These are phyloP conservation scores for Pythium periplocum DNA, from an alignment of 352 stramenopile species.

Conservation along the genomic window DNA sequence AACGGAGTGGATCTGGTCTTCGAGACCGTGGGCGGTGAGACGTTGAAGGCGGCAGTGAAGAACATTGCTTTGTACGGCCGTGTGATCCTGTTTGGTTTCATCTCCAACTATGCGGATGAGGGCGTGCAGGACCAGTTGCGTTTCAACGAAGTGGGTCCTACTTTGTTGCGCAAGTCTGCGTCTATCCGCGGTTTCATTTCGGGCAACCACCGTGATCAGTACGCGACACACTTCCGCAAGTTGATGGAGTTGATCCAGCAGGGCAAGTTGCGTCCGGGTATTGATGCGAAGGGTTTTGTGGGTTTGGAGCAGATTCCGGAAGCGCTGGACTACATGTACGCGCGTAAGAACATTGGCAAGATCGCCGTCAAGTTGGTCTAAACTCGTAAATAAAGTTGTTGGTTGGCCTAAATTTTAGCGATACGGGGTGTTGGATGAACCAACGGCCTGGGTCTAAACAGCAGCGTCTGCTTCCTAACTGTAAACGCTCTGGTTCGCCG, in stretches of 20 bases:
- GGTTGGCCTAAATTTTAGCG: no score
- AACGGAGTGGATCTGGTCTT: conserved; percentile 66
- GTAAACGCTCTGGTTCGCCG: no score
- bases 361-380: no score
- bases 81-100: conserved; percentile 53
- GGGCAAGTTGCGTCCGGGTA: conserved; percentile 40
- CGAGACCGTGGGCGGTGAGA: conserved; percentile 52
- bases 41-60: conserved; percentile 39
- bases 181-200: conserved; percentile 37
- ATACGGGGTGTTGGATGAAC: no score
- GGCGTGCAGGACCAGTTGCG: neutral
- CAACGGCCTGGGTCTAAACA: no score
- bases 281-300: conserved; percentile 29
- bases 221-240: conserved; percentile 35
- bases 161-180: conserved; percentile 28
- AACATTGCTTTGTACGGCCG: conserved; percentile 55
- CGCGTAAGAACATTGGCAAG: no score
- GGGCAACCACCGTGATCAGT: conserved; percentile 28
- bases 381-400: no score
- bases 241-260: conserved; percentile 44
- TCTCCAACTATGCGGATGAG: conserved; percentile 43
- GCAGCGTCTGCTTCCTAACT: no score
- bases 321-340: conserved; percentile 34
- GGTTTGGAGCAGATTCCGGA: conserved; percentile 29
- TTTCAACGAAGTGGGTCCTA: conserved; percentile 9